Base-by-base conservation (phyloP, 2,329 filamentous ascomycete genomes). In the Trichoderma atrobrunneum region DNA sequence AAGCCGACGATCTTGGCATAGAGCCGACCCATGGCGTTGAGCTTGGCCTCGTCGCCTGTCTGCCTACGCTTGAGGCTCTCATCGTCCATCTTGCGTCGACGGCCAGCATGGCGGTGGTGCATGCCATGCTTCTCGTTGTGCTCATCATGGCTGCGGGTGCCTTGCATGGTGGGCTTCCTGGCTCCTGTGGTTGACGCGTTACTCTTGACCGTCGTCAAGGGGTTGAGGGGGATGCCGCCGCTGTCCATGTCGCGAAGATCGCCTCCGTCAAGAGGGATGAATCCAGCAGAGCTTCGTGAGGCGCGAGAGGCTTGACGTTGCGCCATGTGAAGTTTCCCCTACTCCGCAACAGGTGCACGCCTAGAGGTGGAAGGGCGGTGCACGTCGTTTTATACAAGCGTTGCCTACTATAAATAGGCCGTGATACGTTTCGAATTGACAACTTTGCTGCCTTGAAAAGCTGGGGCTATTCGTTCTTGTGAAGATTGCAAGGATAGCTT, bases 21-120 rank as follows among this genome's bases (percentile, higher is more conserved):
- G 43, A 93, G 78, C 73, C 85, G 85, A 59, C 91, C 91, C 84
- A 93, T 88, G 73, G 87, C 87, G 76, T 90, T 93, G 74, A 93
- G 81, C 36, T 85, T 84, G 36, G 87, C 80, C 21, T 88, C 88
- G 2, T 89, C 88, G 71, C 84, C 81, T 10, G 84, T 86, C 72
- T 84, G 83, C 21, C 81, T 79, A 39, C 86, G 84, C 61, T 80
- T 80, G 4, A 82, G 77, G 5, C 78, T 77, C 7, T 81, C 80
- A 28, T 83, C 78, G 57, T 81, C 80, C n/a, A 82, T 78, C 78
- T 84, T 87, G 72, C 87, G 84, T 64, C 88, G 85, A 68, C 89
- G 86, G 57, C 84, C 86, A 74, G 73, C 81, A 71, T 76, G 74
- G 26, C 72, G 75, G 34, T 74, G 77, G 64, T 82, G 80, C 75